Conservation (phyloP, 495 filamentous ascomycete genomes). For the Hamigera avellanea region DNA sequence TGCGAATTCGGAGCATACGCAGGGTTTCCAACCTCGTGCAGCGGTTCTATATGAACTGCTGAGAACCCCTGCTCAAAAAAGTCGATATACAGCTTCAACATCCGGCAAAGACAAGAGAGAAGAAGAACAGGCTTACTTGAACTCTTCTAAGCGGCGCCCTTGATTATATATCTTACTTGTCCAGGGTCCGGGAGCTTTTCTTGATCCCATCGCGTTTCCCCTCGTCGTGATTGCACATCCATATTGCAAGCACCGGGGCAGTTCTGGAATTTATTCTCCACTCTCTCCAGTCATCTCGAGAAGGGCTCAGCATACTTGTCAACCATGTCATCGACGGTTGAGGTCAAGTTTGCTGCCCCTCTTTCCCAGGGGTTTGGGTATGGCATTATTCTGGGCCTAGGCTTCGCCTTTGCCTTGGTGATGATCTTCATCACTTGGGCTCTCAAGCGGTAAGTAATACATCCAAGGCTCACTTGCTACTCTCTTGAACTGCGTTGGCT, state of each 20-base stretch:
- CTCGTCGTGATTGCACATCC: no score
- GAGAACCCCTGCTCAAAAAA: background rate
- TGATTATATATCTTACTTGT: no score
- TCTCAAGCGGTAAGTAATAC: constrained; percentile 43
- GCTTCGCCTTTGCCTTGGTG: constrained; percentile 62
- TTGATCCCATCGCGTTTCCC: constrained; percentile 1
- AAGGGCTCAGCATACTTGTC: background rate
- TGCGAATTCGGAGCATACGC: constrained; percentile 19
- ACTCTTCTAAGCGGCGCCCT: no score
- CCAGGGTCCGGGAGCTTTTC: background rate
- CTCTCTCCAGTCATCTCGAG: background rate
- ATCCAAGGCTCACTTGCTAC: background rate
- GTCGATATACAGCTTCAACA: background rate
- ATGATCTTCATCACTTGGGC: constrained; percentile 79
- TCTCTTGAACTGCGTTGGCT: background rate
- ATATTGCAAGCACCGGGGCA: background rate
- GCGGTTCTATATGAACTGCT: constrained; percentile 1
- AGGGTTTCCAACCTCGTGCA: no score
- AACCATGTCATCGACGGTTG: constrained; percentile 5
- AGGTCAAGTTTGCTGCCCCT: constrained; percentile 34
- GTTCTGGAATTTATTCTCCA: background rate
- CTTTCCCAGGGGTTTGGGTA: constrained; percentile 66
- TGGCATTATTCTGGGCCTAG: constrained; percentile 71
- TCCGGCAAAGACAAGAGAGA: no score
- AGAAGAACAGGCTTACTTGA: no score